Base-by-base conservation (phyloP, 257 asterid genomes). In the Orobanche coerulescens region DNA sequence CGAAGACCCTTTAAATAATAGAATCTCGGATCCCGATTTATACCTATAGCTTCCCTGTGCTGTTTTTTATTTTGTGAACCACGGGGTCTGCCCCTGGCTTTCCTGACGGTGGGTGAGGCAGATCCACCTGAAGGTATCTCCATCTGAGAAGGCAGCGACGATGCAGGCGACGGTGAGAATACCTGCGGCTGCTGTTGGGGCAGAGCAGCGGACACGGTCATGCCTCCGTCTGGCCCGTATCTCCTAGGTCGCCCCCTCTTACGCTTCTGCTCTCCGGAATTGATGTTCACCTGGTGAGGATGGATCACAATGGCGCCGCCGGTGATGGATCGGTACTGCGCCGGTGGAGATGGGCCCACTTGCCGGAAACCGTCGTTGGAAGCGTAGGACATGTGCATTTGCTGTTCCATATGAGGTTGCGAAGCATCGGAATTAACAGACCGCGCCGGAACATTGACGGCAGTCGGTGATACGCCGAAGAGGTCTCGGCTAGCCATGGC, bases 171-270 rank as follows among this genome's bases (percentile, higher is more conserved):
- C 34, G 82, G n/a, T 14, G 83, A 69, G 58, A 69, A 75, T 59
- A 13, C 20, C 58, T 37, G 69, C 9, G 60, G 39, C 62, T 59
- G 67, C 24, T 61, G 70, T 10, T 46, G 70, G 4, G 64, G 42
- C 10, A 70, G n/a, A 16, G 31, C 42, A 64, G 52, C 11, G 2
- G 52, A 20, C 28, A 70, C 3, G 25, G 71, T 43, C 60, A 79
- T 70, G 47, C 68, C 39, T 8, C 82, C 82, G 57, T 75, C 82
- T 11, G 75, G 73, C 0, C 73, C 75, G 30, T 79, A 75, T 71
- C 75, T 80, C 60, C 83, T 71, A 0, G 84, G 84, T 14, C 90
- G 62, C 22, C 81, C 84, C 65, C 90, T 75, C 74, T 58, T 79
- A 24, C 79, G 76, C 66, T 58, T 76, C 63, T 69, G 68, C 0